Evolutionary conservation across 768 basidiomycete genomes (phyloP), one percentile per base, ranked within the genome.

Genomic region (Hypholoma fasciculare): DNA sequence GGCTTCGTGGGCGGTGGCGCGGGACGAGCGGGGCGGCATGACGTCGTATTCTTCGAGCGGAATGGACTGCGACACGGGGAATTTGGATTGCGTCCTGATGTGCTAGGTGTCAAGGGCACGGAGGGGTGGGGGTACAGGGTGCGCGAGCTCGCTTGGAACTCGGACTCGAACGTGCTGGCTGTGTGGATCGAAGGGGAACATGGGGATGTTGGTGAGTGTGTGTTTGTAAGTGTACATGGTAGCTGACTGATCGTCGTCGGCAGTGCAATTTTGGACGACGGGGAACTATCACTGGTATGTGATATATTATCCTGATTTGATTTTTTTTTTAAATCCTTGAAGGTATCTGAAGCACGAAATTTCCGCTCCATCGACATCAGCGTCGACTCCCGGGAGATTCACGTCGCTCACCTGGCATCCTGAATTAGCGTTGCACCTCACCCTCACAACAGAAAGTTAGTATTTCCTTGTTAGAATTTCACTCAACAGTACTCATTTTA

Each of bases 271-370:
- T 0, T 99, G 95, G 94, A 90, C 93, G 1, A 92, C 82, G 7
- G 87, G 91, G 30, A 99, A 99, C 68, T 98, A 97, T 71, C 89
- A 98, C 68, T 98, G 97, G 94, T 90, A 63, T 23, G 68, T 65
- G 26, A 30, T 43, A 30, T 54, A 13, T 27, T 23, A 49, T 12
- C 38, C 23, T 4, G 23, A 23, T 23, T 23, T 23, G 23, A 23
- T 23, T 23, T 23, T 1, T 38, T 34, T 47, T 38, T 14, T 57
- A 46, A 2, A 26, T 36, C 14, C 3, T 17, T 30, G 7, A 11
- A 92, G 90, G 90, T 97, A 98, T 74, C 82, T 98, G 58, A 98
- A 98, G 72, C 94, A 96, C 69, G 93, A 96, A 68, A 76, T 97
- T 37, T 65, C 74, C 17, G 84, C 87, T 0, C 79, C 83, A 1